Evolutionary conservation across 31 red algal genomes (phyloP), one percentile per base, ranked within the genome.

Genomic region (Asparagopsis taxiformis): DNA sequence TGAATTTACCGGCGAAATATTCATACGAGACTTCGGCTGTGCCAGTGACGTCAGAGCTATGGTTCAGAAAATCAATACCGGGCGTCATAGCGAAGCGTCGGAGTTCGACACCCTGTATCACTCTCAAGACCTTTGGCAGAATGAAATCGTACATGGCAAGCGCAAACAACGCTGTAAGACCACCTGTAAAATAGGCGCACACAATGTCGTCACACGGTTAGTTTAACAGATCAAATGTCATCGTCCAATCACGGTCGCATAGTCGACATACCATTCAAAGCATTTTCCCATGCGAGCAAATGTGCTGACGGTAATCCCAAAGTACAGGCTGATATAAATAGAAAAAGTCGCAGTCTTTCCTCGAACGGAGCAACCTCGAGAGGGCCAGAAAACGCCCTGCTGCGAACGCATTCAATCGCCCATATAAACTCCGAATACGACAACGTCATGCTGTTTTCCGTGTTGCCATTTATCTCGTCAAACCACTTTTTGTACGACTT

Each of bases 61-160:
- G 94, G 48, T 97, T 97, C 62, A 88, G 70, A 30, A 97, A 68
- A 52, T 97, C 94, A 31, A 97, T 86, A 13, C 76, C 77, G 13
- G 94, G 94, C 20, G 68, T 70, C 35, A 97, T 79, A 25, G 72
- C 78, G 53, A 76, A 92, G 11, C 88, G 68, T n/a, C 33, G 31
- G 22, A 89, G 71, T 38, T 77, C 69, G 7, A 72, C 56, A 2
- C 82, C 88, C 31, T 76, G 68, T 13, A 92, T 53, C 13, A 75
- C n/a, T 21, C 63, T 74, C 21, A 80, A 53, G 55, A 97, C 78
- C 66, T 69, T 84, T 15, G 94, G 94, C 2, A 65, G 71, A 3
- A 97, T 23, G 30, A 91, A 5, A 46, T 97, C 94, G 51, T 83
- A 97, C 23, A 68, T 52, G 11, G 74, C 23, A 13, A 92, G 55